These are phyloP conservation scores for Oehlia diaphana DNA, from an alignment of 192 early-diverging fungal species.

Conservation along the genomic window DNA sequence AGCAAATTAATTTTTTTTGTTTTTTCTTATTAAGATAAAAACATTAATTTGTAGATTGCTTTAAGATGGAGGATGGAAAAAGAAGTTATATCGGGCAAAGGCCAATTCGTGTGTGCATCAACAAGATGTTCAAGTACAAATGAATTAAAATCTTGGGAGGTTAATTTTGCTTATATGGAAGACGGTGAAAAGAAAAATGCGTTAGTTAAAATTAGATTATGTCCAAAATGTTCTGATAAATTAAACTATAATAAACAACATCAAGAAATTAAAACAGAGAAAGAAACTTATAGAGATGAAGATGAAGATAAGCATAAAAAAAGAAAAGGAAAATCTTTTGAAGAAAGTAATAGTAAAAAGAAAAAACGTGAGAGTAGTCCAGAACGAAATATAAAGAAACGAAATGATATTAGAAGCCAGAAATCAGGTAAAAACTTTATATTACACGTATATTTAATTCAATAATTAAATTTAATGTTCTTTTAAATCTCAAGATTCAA, in stretches of 20 bases:
- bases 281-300: background rate
- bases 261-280: conserved; percentile 30
- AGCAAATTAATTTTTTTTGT: background rate
- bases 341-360: conserved; percentile 1
- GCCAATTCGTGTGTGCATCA: conserved; percentile 75
- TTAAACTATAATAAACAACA: conserved; percentile 73
- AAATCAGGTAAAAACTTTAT: background rate
- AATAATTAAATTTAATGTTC: background rate
- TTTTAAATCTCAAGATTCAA: background rate
- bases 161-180: conserved; percentile 84
- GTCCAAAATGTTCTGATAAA: conserved; percentile 64
- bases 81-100: conserved; percentile 70
- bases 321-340: background rate
- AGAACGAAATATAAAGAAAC: background rate
- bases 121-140: conserved; percentile 47
- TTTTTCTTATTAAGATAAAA: conserved; percentile 67
- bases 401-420: background rate
- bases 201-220: conserved; percentile 79
- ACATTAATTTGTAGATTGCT: conserved; percentile 50
- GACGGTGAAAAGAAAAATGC: conserved; percentile 72
- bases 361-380: background rate
- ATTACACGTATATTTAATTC: too few species aligned
- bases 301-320: background rate
- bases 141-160: conserved; percentile 76
- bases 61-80: conserved; percentile 69